Evolutionary conservation across 179 eudicot genomes (phyloP).

Genomic region (Dionaea muscipula): DNA sequence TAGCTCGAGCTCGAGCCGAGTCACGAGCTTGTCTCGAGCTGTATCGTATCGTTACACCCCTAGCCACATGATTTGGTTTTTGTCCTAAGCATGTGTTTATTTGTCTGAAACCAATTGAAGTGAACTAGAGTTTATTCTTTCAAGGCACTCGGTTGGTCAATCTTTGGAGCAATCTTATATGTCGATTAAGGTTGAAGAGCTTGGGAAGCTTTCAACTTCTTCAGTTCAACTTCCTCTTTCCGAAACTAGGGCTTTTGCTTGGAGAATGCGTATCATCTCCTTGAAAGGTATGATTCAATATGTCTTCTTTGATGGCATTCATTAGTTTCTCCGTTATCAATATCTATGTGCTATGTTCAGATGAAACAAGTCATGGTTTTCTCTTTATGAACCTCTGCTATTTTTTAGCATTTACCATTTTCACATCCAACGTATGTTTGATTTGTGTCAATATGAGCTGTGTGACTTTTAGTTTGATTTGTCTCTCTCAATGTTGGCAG

Average conservation of each 20-base stretch:
- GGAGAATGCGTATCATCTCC: constrained; percentile 82
- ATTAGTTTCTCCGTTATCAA: too few relatives aligned
- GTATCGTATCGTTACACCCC: too few relatives aligned
- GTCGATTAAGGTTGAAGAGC: constrained; percentile 52
- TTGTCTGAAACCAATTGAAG: background rate
- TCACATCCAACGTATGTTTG: too few relatives aligned
- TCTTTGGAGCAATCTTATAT: constrained; percentile 42
- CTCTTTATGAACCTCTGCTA: too few relatives aligned
- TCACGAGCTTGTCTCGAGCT: too few relatives aligned
- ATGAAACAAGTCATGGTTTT: too few relatives aligned
- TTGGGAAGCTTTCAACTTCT: constrained; percentile 52
- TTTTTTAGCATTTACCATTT: too few relatives aligned
- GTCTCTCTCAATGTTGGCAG: constrained; percentile 33
- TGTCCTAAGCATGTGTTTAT: background rate
- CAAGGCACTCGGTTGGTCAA: constrained; percentile 36
- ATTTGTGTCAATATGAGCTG: too few relatives aligned
- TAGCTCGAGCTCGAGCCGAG: too few relatives aligned
- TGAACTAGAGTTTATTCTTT: constrained; percentile 6
- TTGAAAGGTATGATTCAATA: constrained; percentile 35
- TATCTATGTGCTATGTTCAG: too few relatives aligned
- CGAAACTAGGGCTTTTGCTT: constrained; percentile 58
- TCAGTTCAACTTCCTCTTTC: constrained; percentile 49
- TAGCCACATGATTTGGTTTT: too few relatives aligned
- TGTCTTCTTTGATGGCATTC: constrained; percentile 3
- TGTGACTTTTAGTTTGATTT: background rate